Base-by-base conservation (phyloP, 148 eudicot genomes). In the Tetragonia tetragonoides region DNA sequence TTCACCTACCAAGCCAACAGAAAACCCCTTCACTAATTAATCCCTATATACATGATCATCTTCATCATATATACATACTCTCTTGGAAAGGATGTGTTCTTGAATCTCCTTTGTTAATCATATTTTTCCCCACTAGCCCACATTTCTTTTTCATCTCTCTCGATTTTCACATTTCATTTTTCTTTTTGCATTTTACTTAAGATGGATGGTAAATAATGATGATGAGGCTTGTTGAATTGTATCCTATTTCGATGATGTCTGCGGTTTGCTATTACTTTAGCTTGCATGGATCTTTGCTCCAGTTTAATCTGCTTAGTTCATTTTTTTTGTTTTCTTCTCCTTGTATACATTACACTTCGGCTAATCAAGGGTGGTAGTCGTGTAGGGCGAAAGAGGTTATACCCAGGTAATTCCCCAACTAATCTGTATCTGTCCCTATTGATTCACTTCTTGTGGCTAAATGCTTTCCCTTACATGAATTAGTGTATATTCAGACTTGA, bases 1-100 rank as follows among this genome's bases (percentile, higher is more conserved):
- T 85, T 88, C 90, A 93, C 93, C 97, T 91, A 93, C 93, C 93
- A 81, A 73, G 67, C 74, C 70, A 86, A 81, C 80, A 68, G 81
- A 74, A 80, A 62, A 41, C 23, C 34, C 57, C 74, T 28, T 23
- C 24, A 72, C 64, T 63, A 63, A 72, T 49, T 78, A 76, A 76
- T 76, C 44, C 28, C 37, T 77, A 63, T 74, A 66, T 69, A 77
- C 40, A 68, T 73, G 16, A 37, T 44, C 73, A 68, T 69, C 73
- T 56, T 39, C 53, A 16, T 42, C 66, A 23, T 24, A 23, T 20
- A 20, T 42, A 9, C 10, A n/a, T 17, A 3, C 39, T 3, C 4
- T 38, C 53, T 14, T 49, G 53, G 4, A 73, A 28, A 53, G 39
- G 28, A 72, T 49, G 47, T 17, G 60, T 60, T 73, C 68, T 65